These are phyloP conservation scores for Udeniomyces megalosporus DNA, from an alignment of 768 basidiomycete genomes.

Conservation along the genomic window DNA sequence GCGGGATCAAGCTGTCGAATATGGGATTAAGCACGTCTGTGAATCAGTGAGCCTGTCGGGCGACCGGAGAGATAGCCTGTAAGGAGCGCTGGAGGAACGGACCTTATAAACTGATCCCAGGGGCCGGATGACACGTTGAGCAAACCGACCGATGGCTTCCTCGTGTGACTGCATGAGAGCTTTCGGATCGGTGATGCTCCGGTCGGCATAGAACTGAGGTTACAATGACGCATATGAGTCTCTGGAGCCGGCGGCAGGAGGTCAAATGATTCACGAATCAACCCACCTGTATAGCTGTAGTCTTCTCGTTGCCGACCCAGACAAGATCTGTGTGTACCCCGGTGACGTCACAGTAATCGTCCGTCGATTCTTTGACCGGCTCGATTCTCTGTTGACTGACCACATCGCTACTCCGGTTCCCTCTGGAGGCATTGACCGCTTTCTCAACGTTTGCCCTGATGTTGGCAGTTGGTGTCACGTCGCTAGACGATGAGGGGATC, in stretches of 20 bases:
- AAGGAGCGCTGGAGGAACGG: neutral
- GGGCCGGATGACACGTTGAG: conserved; percentile 44
- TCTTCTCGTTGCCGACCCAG: conserved; percentile 14
- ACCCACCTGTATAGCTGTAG: conserved; percentile 34
- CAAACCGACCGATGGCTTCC: conserved; percentile 49
- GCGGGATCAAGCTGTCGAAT: conserved; percentile 40
- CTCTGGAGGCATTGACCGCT: conserved; percentile 3
- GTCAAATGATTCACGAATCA: conserved; percentile 37
- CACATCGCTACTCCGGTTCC: neutral
- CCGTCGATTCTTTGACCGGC: conserved; percentile 5
- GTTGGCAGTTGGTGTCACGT: neutral
- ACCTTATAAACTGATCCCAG: conserved; percentile 51
- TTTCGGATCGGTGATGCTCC: conserved; percentile 16
- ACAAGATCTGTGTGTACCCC: conserved; percentile 12
- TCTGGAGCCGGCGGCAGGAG: too few relatives aligned
- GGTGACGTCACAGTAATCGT: conserved; percentile 3
- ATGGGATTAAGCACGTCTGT: neutral
- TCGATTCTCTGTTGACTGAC: neutral
- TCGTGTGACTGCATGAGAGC: conserved; percentile 9
- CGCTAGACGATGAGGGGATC: neutral
- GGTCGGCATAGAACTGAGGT: conserved; percentile 25
- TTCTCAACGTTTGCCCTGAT: conserved; percentile 6
- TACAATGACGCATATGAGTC: conserved; percentile 14
- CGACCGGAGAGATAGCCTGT: too few relatives aligned
- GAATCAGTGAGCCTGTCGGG: neutral